Base-by-base conservation (phyloP, 345 rosid species). In the Lumnitzera racemosa region DNA sequence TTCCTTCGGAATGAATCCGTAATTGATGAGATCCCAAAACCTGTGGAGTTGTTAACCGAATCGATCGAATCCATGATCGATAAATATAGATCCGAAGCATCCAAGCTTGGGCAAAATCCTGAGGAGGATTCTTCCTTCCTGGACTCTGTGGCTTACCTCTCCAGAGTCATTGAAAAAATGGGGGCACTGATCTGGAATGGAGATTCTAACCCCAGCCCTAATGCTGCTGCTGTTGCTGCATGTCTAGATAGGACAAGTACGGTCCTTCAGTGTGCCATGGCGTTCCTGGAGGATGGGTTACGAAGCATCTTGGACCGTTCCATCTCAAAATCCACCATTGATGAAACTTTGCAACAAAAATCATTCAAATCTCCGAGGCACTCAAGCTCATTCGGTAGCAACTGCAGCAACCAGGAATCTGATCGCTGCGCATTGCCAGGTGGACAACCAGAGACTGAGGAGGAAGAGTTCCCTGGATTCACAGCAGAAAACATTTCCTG, bases 261-360 rank as follows among this genome's bases (percentile, higher is more conserved):
- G 12, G 76, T 78, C 61, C 75, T 80, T 2, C 87, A 86, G 9
- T 74, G 81, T 14, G 84, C 90, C 43, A 79, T 86, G 66, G 67
- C 83, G 11, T 75, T 73, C 55, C 72, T 80, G 57, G 96, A 84
- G 47, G 88, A 86, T n/a, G 87, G 86, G 67, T 78, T 86, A 47
- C 83, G 91, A 41, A 56, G 63, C 48, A 76, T 84, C 41, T 78
- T 91, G 7, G 85, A 86, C 13, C 72, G 67, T 14, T 36, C 43
- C 7, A 48, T 46, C 46, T 31, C 13, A 53, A 73, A 61, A 3
- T 49, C 53, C 2, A 70, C 12, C 12, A 41, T 12, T 13, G 57
- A 47, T 12, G 55, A 36, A 25, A 12, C 49, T 36, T 36, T 36
- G 17, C 81, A 78, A 23, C 68, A 54, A 0, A 76, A 73, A 60